These are phyloP conservation scores for Fusarium pseudograminearum DNA, from an alignment of 2,329 filamentous ascomycete species.

Conservation along the genomic window DNA sequence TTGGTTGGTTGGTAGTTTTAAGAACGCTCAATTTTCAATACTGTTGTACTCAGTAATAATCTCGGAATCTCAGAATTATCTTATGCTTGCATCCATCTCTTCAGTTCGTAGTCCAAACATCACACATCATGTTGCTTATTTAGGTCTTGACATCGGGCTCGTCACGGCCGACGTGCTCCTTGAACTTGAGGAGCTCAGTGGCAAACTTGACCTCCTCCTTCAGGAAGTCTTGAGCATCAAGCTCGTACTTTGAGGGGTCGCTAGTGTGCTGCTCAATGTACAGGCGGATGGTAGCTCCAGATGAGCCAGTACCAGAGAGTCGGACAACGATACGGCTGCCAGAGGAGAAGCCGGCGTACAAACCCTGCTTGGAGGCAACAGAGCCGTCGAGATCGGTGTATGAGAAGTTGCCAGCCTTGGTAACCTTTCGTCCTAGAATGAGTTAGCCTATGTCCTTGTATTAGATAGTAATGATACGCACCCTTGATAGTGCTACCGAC, in stretches of 20 bases:
- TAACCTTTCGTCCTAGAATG: constrained; percentile 76
- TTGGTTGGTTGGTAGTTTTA: constrained; percentile 39
- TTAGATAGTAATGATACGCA: constrained; percentile 49
- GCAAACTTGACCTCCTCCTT: constrained; percentile 90
- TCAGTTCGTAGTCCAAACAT: constrained; percentile 13
- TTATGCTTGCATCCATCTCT: constrained; percentile 38
- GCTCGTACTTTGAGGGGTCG: constrained; percentile 80
- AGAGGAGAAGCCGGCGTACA: constrained; percentile 94
- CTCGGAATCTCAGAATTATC: constrained; percentile 43
- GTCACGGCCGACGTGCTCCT: constrained; percentile 91
- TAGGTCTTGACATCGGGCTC: constrained; percentile 98
- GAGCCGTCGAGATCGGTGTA: constrained; percentile 99
- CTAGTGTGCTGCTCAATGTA: constrained; percentile 97
- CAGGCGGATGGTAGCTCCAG: constrained; percentile 93
- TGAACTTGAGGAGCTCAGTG: constrained; percentile 87
- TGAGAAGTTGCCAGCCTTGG: constrained; percentile 93
- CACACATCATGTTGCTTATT: constrained; percentile 1
- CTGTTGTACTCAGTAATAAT: constrained; percentile 42
- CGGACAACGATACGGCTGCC: constrained; percentile 96
- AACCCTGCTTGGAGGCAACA: constrained; percentile 93
- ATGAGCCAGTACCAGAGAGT: constrained; percentile 93
- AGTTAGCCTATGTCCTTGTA: constrained; percentile 37
- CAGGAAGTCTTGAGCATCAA: constrained; percentile 93
- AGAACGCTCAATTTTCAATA: constrained; percentile 47
- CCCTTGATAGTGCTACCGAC: constrained; percentile 85